Conservation (phyloP, 805 yeast species). For the Pichia deserticola region DNA sequence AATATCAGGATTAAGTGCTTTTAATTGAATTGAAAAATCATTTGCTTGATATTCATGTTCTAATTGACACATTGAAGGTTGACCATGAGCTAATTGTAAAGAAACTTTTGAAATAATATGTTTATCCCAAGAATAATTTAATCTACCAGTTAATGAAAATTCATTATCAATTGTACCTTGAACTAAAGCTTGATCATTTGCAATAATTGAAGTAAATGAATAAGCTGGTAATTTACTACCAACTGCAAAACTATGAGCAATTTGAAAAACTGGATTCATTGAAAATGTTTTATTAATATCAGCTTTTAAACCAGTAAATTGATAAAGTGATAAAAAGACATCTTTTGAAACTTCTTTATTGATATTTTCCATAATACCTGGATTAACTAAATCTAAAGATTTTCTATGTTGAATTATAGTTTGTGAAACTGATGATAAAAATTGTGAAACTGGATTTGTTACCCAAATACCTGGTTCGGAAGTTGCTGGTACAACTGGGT, state of each 20-base stretch:
- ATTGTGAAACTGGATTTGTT: conserved; percentile 75
- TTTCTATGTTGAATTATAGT: conserved; percentile 71
- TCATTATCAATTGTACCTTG: conserved; percentile 93
- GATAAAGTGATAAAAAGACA: conserved; percentile 81
- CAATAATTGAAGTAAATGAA: conserved; percentile 84
- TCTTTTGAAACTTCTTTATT: conserved; percentile 91
- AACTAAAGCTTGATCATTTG: conserved; percentile 73
- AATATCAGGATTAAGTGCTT: conserved; percentile 82
- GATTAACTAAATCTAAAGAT: conserved; percentile 76
- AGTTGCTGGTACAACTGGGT: conserved; percentile 42
- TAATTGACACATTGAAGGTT: conserved; percentile 89
- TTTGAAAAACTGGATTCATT: conserved; percentile 92
- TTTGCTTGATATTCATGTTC: conserved; percentile 93
- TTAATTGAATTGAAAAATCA: conserved; percentile 84
- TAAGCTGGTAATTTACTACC: conserved; percentile 89
- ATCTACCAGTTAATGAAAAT: conserved; percentile 75
- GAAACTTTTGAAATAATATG: conserved; percentile 74
- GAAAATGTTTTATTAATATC: conserved; percentile 89
- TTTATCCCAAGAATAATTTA: conserved; percentile 86
- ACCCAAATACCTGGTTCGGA: conserved; percentile 58
- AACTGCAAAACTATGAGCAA: conserved; percentile 84
- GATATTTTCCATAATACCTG: conserved; percentile 91
- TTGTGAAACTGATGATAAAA: conserved; percentile 66
- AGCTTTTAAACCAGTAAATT: conserved; percentile 93
- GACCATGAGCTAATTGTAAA: conserved; percentile 79